phyloP scores from a whole-genome alignment of 805 yeast species.

The Teunomyces kruisii region DNA sequence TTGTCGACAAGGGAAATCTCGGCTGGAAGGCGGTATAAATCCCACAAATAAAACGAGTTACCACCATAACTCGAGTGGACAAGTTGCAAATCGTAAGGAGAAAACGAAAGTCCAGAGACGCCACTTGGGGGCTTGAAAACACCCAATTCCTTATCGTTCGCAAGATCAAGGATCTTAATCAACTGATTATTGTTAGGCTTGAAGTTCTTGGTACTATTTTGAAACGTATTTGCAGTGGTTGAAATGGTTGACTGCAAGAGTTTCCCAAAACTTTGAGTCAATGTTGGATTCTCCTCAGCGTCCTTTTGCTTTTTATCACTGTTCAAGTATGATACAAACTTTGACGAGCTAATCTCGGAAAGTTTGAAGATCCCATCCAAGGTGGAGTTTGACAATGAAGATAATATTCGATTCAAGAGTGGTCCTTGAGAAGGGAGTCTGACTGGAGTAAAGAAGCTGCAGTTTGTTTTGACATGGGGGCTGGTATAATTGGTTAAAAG shows the following conservation, averaged over 20 bases:
- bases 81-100: slow-evolving; percentile 59
- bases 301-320: slow-evolving; percentile 11
- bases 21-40: slow-evolving; percentile 48
- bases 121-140: slow-evolving; percentile 62
- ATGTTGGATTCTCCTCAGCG: slow-evolving; percentile 15
- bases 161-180: slow-evolving; percentile 49
- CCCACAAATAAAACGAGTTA: slow-evolving; percentile 65
- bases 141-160: slow-evolving; percentile 35
- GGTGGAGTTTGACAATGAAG: slow-evolving; percentile 51
- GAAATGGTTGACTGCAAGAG: slow-evolving; percentile 35
- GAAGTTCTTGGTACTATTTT: slow-evolving; percentile 17
- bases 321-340: slow-evolving; percentile 39
- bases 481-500: slow-evolving; percentile 4
- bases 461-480: not conserved
- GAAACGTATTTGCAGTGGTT: slow-evolving; percentile 23
- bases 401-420: slow-evolving; percentile 47
- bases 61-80: slow-evolving; percentile 58
- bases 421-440: slow-evolving; percentile 48
- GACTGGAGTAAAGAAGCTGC: slow-evolving; percentile 40
- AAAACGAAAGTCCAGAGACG: slow-evolving; percentile 56
- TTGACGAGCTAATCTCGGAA: slow-evolving; percentile 49
- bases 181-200: slow-evolving; percentile 34
- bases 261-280: slow-evolving; percentile 32
- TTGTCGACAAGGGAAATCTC: slow-evolving; percentile 57
- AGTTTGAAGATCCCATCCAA: slow-evolving; percentile 50